Conservation (phyloP, 371 early-diverging fungal species). For the Nematocida sp. region DNA sequence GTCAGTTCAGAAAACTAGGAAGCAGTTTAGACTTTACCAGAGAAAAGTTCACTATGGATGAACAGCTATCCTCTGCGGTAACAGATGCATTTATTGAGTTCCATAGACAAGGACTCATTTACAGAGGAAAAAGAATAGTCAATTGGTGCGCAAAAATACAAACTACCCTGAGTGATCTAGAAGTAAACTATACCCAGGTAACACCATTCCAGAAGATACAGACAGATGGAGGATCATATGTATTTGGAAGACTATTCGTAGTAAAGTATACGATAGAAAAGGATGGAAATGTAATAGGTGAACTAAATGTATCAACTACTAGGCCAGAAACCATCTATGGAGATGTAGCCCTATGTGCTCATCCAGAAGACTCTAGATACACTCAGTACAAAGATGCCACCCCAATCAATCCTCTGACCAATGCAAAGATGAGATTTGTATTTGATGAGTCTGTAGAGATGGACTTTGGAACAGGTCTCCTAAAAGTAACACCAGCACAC, state of each 20-base stretch:
- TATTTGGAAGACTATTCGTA: constrained; percentile 83
- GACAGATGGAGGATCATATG: constrained; percentile 73
- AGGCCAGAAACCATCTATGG: constrained; percentile 98
- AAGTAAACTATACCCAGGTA: constrained; percentile 66
- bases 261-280: constrained; percentile 66
- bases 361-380: constrained; percentile 79
- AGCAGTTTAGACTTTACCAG: constrained; percentile 86
- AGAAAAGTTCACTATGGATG: constrained; percentile 87
- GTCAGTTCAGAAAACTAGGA: constrained; percentile 84
- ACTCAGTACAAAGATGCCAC: constrained; percentile 41
- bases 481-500: constrained; percentile 99
- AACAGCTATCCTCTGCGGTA: constrained; percentile 74
- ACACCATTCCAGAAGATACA: constrained; percentile 42
- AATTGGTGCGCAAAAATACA: constrained; percentile 95
- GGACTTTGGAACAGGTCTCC: constrained; percentile 93
- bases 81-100: constrained; percentile 84
- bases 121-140: constrained; percentile 86
- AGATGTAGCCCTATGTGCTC: constrained; percentile 89
- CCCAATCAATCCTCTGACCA: constrained; percentile 85
- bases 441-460: constrained; percentile 83
- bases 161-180: constrained; percentile 90
- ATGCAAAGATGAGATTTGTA: constrained; percentile 77
- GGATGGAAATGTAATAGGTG: constrained; percentile 67
- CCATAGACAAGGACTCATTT: constrained; percentile 89
- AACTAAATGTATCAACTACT: constrained; percentile 88